Percentiles rank a stretch among this genome's conserved stretches.
Conservation (phyloP, 805 yeast genomes). For the Kodamaea fukazawae region DNA sequence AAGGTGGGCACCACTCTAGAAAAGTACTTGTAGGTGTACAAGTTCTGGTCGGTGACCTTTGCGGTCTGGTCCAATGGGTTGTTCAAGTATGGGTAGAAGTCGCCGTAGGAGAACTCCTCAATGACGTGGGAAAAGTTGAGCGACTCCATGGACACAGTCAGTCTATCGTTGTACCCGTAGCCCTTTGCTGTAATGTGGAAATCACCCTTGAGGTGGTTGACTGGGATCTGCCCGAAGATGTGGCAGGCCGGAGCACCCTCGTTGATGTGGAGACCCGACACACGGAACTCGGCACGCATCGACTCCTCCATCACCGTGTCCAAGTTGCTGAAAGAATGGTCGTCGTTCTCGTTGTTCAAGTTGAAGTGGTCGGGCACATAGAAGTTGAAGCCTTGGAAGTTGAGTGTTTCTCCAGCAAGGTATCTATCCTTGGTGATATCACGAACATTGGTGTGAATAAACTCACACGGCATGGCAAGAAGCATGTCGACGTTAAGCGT, state of each 20-base stretch:
- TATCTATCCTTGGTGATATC: constrained; percentile 78
- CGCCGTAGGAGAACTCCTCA: constrained; percentile 87
- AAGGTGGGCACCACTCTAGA: constrained; percentile 82
- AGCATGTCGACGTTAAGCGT: constrained; percentile 75
- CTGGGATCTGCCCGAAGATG: constrained; percentile 77
- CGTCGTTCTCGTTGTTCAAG: constrained; percentile 44
- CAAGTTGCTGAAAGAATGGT: constrained; percentile 57
- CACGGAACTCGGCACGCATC: constrained; percentile 59
- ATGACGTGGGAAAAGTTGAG: constrained; percentile 83
- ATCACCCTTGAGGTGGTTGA: constrained; percentile 82
- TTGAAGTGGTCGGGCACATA: constrained; percentile 50
- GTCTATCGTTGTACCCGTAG: constrained; percentile 52
- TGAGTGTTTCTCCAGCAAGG: constrained; percentile 72
- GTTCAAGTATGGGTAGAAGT: constrained; percentile 77
- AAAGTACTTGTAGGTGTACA: constrained; percentile 60
- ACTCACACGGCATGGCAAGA: constrained; percentile 81
- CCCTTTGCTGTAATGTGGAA: constrained; percentile 82
- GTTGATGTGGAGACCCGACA: constrained; percentile 39
- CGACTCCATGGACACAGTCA: constrained; percentile 45
- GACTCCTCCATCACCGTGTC: constrained; percentile 67
- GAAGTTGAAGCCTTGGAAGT: constrained; percentile 63
- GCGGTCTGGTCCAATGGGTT: constrained; percentile 86
- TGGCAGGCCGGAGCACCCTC: constrained; percentile 80
- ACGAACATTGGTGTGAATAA: constrained; percentile 67
- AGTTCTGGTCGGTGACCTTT: constrained; percentile 47